phyloP scores from a whole-genome alignment of 1,139 yeast species.

The Sugiyamaella novakii region DNA sequence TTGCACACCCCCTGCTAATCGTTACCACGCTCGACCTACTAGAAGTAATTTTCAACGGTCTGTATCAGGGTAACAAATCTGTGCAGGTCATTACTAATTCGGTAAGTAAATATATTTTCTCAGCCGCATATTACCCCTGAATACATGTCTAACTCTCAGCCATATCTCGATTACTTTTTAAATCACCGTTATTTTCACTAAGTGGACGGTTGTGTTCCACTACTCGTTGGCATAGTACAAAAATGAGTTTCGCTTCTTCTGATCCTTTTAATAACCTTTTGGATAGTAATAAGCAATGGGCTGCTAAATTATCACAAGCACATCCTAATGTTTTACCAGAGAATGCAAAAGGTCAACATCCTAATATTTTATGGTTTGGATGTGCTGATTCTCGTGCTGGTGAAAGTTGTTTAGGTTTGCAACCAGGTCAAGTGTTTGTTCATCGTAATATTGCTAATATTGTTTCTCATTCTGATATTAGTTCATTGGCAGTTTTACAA shows the following conservation, averaged over 20 bases:
- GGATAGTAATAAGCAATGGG: constrained; percentile 67
- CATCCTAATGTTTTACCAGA: constrained; percentile 67
- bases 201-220: constrained; percentile 3
- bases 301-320: constrained; percentile 57
- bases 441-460: constrained; percentile 91
- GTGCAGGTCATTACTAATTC: constrained; percentile 1
- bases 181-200: constrained; percentile 8
- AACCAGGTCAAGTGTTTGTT: constrained; percentile 93
- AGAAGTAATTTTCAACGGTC: constrained; percentile 14
- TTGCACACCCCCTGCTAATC: constrained; percentile 23
- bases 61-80: constrained; percentile 6
- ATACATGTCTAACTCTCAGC: constrained; percentile 1
- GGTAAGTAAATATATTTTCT: constrained; percentile 3
- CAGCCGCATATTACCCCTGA: constrained; percentile 19
- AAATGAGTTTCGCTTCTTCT: constrained; percentile 18
- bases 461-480: constrained; percentile 68
- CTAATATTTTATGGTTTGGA: constrained; percentile 95
- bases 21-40: constrained; percentile 21
- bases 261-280: constrained; percentile 59
- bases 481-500: constrained; percentile 81
- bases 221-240: constrained; percentile 3
- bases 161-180: constrained; percentile 6
- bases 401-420: constrained; percentile 71
- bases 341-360: constrained; percentile 84
- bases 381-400: constrained; percentile 94